Base-by-base conservation (phyloP, 257 asterid genomes). In the Solanum pinnatisectum region DNA sequence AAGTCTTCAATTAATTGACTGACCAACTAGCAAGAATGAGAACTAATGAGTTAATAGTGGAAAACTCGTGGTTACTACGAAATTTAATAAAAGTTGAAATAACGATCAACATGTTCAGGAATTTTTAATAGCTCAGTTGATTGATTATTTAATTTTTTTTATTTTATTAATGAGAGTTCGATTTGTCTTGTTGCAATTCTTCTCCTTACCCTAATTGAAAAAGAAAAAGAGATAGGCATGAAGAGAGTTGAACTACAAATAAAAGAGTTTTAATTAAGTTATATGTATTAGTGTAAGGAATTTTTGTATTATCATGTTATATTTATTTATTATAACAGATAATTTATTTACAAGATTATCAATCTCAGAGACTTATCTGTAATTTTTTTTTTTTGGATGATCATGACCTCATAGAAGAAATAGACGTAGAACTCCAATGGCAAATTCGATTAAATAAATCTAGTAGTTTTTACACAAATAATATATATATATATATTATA, bases 91-190 rank as follows among this genome's bases (percentile, higher is more conserved):
- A 56, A 56, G 10, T 56, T 1, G 4, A 56, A 56, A 56, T 56
- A 1, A 18, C 2, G 10, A 52, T 16, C 1, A 52, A 52, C 0
- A 14, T 49, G 20, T 5, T 7, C 0, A 15, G 8, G 0, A 16
- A 2, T 6, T 16, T 23, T 60, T 60, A 23, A 22, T 60, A 22
- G 1, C 2, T 9, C 30, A 60, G 1, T 60, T 60, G 6, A 60
- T 60, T 22, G 1, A 23, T 22, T 22, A 7, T 0, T 18, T 56
- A 3, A 18, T 8, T 23, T 60, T 60, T 1, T 59, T 18, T 60
- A 0, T 60, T 23, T 60, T 23, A 22, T 59, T 20, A 20, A 1
- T 59, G 13, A 8, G 11, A 9, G 5, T 4, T 60, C 1, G 1
- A 60, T 9, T 23, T 10, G 1, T 59, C 30, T 2, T 9, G 3